Evolutionary conservation across 1,284 basidiomycete genomes (phyloP).

Genomic region (Entoloma clypeatum): DNA sequence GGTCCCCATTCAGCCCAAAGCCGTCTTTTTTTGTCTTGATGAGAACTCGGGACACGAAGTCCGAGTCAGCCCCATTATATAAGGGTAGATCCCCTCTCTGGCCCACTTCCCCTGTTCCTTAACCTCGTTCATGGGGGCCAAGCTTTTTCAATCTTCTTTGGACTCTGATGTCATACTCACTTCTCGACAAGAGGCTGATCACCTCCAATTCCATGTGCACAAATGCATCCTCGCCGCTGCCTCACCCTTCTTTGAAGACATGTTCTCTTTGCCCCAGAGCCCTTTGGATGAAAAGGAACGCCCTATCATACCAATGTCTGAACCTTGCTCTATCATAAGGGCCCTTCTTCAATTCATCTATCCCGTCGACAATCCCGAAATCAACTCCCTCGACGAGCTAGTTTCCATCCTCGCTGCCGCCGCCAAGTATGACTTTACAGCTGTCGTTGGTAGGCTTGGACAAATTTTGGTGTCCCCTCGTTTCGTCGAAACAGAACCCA

Average conservation of each 20-base stretch:
- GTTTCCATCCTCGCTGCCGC: conserved; percentile 49
- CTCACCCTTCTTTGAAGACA: conserved; percentile 64
- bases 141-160: conserved; percentile 31
- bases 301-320: conserved; percentile 56
- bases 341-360: conserved; percentile 54
- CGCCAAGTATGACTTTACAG: conserved; percentile 59
- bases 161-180: conserved; percentile 58
- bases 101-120: conserved; percentile 10
- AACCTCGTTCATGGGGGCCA: conserved; percentile 17
- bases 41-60: conserved; percentile 1
- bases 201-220: conserved; percentile 57
- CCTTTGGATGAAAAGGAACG: conserved; percentile 21
- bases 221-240: conserved; percentile 55
- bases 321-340: conserved; percentile 42
- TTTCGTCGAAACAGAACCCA: conserved; percentile 46
- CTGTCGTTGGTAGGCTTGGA: conserved; percentile 46
- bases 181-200: conserved; percentile 39
- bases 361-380: conserved; percentile 43
- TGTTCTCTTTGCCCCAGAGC: conserved; percentile 65
- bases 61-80: conserved; percentile 10
- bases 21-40: conserved; percentile 3
- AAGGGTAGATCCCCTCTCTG: background rate
- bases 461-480: conserved; percentile 45
- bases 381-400: conserved; percentile 51
- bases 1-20: too few species aligned